Percentiles rank a stretch among this genome's conserved stretches.
phyloP scores from a whole-genome alignment of 2,329 filamentous ascomycete species.

The Ascomycota sp. region DNA sequence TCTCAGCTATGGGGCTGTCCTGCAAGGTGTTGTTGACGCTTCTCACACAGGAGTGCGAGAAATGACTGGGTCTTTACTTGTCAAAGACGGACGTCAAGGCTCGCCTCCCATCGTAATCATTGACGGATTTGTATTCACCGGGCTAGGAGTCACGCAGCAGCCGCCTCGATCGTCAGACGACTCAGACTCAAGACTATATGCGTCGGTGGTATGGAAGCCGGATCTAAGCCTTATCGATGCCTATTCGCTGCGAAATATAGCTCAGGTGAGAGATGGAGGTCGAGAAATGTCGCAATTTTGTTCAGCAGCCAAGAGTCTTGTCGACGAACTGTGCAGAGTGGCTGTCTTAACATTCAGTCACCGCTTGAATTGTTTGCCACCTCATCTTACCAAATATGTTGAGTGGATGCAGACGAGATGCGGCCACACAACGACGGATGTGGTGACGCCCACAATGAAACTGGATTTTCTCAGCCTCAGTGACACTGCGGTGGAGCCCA shows the following conservation, averaged over 20 bases:
- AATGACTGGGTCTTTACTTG: neutral
- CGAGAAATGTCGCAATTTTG: too few species aligned
- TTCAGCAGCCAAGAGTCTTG: too few species aligned
- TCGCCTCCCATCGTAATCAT: neutral
- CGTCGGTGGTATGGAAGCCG: neutral
- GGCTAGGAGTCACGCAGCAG: neutral
- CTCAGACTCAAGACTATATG: neutral
- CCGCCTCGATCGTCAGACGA: neutral
- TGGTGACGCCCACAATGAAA: neutral
- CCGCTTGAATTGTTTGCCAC: too few species aligned
- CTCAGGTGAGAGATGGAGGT: neutral
- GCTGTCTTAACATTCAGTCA: neutral
- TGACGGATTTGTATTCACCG: neutral
- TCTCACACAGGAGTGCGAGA: neutral
- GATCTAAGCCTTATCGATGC: neutral
- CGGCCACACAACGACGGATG: too few species aligned
- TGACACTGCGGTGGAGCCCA: neutral
- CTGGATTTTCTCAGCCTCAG: neutral
- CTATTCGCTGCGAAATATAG: neutral
- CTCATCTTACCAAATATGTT: too few species aligned
- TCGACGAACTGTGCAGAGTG: too few species aligned
- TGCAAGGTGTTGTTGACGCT: neutral
- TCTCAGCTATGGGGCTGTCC: neutral
- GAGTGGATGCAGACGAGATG: too few species aligned
- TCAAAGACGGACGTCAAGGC: neutral